phyloP scores from a whole-genome alignment of 768 basidiomycete species.

The Leccinum boreale region DNA sequence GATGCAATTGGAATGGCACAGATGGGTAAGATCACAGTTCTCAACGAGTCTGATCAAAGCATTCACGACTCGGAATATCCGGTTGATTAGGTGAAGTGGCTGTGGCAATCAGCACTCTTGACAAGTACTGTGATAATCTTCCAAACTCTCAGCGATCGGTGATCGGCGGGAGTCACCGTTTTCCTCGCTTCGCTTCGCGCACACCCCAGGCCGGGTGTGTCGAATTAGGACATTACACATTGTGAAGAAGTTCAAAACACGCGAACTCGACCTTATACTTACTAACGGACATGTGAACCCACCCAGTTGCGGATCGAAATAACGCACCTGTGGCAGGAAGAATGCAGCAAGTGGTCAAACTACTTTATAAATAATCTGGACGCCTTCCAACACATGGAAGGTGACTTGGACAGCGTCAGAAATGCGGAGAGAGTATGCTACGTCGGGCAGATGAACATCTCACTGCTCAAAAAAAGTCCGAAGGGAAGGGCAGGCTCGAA shows the following conservation, averaged over 20 bases:
- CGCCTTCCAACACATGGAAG: conserved; percentile 60
- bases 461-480: conserved; percentile 57
- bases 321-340: conserved; percentile 74
- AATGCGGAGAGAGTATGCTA: conserved; percentile 86
- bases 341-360: conserved; percentile 47
- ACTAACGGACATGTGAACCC: no score
- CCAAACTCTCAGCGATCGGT: conserved; percentile 63
- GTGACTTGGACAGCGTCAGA: conserved; percentile 54
- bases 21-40: no score
- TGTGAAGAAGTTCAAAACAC: conserved; percentile 63
- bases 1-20: no score
- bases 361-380: conserved; percentile 63
- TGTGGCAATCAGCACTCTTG: conserved; percentile 72
- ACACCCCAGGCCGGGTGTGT: conserved; percentile 74
- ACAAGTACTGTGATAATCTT: conserved; percentile 58
- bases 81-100: conserved; percentile 64
- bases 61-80: no score
- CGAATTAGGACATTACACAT: conserved; percentile 63
- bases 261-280: conserved; percentile 49
- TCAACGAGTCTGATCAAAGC: no score
- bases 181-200: conserved; percentile 87
- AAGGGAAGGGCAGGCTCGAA: conserved; percentile 74
- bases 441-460: conserved; percentile 27
- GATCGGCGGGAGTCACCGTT: conserved; percentile 78
- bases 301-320: conserved; percentile 48